These are phyloP conservation scores for Botrytis porri DNA, from an alignment of 2,329 filamentous ascomycete genomes.

Conservation along the genomic window DNA sequence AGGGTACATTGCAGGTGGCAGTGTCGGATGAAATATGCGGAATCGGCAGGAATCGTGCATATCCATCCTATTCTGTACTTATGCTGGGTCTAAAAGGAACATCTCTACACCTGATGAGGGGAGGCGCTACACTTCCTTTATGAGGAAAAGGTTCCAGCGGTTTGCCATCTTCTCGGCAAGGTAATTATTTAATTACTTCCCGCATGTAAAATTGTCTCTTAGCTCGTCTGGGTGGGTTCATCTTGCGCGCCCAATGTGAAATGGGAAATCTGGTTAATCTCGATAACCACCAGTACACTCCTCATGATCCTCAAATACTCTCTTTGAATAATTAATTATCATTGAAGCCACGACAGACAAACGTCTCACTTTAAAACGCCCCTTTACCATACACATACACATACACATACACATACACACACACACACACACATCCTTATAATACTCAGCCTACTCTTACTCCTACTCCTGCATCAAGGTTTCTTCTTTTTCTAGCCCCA, in stretches of 20 bases:
- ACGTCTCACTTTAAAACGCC: constrained; percentile 11
- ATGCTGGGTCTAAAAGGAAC: neutral
- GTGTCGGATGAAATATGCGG: neutral
- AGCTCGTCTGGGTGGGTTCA: neutral
- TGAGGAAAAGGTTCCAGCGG: neutral
- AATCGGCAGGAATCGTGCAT: constrained; percentile 13
- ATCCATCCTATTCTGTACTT: neutral
- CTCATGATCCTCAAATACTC: neutral
- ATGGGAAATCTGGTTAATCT: constrained; percentile 11
- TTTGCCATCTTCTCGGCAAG: neutral
- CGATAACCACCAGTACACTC: neutral
- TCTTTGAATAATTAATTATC: neutral
- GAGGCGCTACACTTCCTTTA: neutral
- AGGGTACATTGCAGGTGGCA: constrained; percentile 12
- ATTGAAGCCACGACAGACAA: constrained; percentile 26
- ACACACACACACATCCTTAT: neutral
- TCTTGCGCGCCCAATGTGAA: constrained; percentile 11
- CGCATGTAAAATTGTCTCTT: neutral
- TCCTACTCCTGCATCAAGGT: neutral
- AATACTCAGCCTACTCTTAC: constrained; percentile 18
- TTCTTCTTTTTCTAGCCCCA: constrained; percentile 11
- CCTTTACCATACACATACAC: neutral
- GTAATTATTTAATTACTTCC: neutral
- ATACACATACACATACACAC: neutral
- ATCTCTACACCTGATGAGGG: neutral